Percentiles rank a stretch among this genome's conserved stretches.
Evolutionary conservation across 1,284 basidiomycete species (phyloP).

Genomic region (Pseudozyma tsukubaensis): DNA sequence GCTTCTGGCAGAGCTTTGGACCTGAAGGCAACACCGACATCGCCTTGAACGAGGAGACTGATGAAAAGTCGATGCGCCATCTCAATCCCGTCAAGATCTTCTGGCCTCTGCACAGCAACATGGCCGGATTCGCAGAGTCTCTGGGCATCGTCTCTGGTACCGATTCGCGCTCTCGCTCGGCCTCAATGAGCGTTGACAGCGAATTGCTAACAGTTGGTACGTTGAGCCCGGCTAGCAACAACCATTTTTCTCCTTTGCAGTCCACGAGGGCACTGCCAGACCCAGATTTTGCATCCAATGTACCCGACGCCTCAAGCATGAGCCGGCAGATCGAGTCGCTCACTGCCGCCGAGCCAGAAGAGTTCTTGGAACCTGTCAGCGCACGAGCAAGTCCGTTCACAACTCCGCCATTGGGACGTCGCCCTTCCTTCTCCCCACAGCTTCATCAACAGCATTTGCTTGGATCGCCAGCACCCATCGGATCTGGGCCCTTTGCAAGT

Average conservation of each 20-base stretch:
- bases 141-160: constrained; percentile 34
- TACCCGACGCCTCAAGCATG: constrained; percentile 24
- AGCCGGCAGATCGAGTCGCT: constrained; percentile 37
- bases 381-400: constrained; percentile 25
- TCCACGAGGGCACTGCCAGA: constrained; percentile 18
- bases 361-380: constrained; percentile 17
- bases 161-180: constrained; percentile 13
- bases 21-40: constrained; percentile 41
- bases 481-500: constrained; percentile 4
- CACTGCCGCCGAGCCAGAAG: constrained; percentile 31
- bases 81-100: constrained; percentile 54
- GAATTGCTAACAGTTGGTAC: constrained; percentile 18
- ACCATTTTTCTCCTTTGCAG: constrained; percentile 40
- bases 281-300: constrained; percentile 32
- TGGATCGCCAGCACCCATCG: constrained; percentile 44
- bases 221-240: constrained; percentile 30
- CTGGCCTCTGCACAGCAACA: constrained; percentile 48
- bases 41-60: constrained; percentile 30
- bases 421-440: constrained; percentile 25
- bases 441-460: constrained; percentile 21
- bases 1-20: constrained; percentile 43
- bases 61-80: constrained; percentile 44
- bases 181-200: constrained; percentile 32
- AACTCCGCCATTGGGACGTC: constrained; percentile 33
- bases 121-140: constrained; percentile 38